phyloP scores from a whole-genome alignment of 306 rosid species.

The Senna siamea region DNA sequence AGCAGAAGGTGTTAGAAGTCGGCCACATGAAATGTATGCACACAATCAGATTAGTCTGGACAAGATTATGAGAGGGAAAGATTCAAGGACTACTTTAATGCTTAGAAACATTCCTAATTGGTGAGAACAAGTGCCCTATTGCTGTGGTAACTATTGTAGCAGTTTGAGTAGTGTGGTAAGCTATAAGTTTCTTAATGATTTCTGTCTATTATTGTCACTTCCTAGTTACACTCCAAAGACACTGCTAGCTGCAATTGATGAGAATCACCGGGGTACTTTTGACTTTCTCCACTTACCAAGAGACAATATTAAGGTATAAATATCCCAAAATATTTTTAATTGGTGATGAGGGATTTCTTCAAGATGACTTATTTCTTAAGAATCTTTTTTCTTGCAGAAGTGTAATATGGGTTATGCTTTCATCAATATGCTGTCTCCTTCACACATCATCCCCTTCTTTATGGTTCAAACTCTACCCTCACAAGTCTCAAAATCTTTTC shows the following conservation, averaged over 20 bases:
- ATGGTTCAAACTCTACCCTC: constrained; percentile 55
- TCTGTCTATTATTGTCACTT: constrained; percentile 35
- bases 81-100: constrained; percentile 92
- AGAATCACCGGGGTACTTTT: constrained; percentile 79
- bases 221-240: constrained; percentile 88
- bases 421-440: constrained; percentile 95
- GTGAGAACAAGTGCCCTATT: constrained; percentile 51
- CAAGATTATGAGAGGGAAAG: constrained; percentile 77
- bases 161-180: constrained; percentile 24
- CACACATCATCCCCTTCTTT: constrained; percentile 75
- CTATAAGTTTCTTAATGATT: constrained; percentile 30
- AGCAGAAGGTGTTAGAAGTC: constrained; percentile 65
- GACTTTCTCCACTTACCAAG: constrained; percentile 92
- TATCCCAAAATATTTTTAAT: constrained; percentile 26
- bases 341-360: constrained; percentile 1
- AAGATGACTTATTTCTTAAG: constrained; percentile 34
- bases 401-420: constrained; percentile 98
- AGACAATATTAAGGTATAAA: constrained; percentile 82
- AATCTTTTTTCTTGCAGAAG: constrained; percentile 63
- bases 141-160: constrained; percentile 6
- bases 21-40: constrained; percentile 82
- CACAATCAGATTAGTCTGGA: constrained; percentile 96
- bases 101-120: constrained; percentile 94
- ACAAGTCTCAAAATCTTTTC: constrained; percentile 22
- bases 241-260: constrained; percentile 93